These are phyloP conservation scores for Kodamaea restingae DNA, from an alignment of 805 yeast species.

Conservation along the genomic window DNA sequence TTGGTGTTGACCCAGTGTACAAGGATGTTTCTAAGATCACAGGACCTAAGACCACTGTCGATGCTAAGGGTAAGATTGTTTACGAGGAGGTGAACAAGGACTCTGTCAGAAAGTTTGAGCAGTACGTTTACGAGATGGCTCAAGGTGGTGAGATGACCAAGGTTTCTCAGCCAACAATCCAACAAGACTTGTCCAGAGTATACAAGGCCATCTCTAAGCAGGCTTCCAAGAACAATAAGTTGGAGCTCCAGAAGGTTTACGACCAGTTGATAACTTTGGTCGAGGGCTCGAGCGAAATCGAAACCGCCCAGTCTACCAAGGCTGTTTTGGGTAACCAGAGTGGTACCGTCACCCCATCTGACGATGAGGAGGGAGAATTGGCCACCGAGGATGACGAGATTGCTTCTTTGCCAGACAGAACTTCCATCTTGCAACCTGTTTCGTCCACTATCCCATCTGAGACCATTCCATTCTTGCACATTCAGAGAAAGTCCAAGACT, in stretches of 20 bases:
- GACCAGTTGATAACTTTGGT: constrained; percentile 66
- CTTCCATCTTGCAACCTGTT: constrained; percentile 68
- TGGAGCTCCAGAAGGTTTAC: constrained; percentile 69
- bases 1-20: constrained; percentile 80
- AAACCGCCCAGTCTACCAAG: constrained; percentile 58
- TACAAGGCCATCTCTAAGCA: constrained; percentile 79
- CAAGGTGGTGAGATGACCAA: constrained; percentile 84
- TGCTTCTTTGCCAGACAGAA: constrained; percentile 73
- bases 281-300: constrained; percentile 66
- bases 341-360: constrained; percentile 41
- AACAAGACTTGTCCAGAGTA: constrained; percentile 79
- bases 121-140: constrained; percentile 95
- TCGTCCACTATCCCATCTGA: constrained; percentile 71
- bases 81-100: constrained; percentile 86
- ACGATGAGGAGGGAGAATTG: constrained; percentile 36
- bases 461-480: constrained; percentile 91
- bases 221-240: constrained; percentile 56
- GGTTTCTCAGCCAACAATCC: constrained; percentile 65
- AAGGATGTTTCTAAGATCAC: constrained; percentile 93
- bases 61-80: constrained; percentile 78
- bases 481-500: constrained; percentile 68
- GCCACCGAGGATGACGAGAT: constrained; percentile 67
- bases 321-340: constrained; percentile 40
- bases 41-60: constrained; percentile 89
- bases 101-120: constrained; percentile 89